Percentiles rank a stretch among this genome's conserved stretches.
Evolutionary conservation across 2,329 filamentous ascomycete species (phyloP).

Genomic region (Leptodontidium sp.): DNA sequence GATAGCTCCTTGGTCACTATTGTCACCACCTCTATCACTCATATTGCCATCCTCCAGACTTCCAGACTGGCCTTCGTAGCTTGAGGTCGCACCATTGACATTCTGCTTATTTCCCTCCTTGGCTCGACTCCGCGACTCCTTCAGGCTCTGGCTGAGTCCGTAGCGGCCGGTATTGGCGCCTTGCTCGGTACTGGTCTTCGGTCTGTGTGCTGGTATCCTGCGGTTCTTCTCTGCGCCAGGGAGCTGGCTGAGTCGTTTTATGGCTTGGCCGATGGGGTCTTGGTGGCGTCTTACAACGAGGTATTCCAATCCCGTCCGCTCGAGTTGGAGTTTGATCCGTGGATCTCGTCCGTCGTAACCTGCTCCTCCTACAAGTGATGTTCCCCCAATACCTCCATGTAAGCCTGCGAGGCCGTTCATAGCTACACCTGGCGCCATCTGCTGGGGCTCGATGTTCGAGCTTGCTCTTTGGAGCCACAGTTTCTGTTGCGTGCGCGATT

Average conservation of each 20-base stretch:
- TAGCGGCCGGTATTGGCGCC: constrained; percentile 42
- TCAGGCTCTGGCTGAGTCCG: constrained; percentile 53
- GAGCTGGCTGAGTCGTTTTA: constrained; percentile 61
- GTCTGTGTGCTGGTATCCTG: constrained; percentile 54
- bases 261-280: constrained; percentile 72
- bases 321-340: constrained; percentile 69
- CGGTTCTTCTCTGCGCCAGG: constrained; percentile 60
- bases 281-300: constrained; percentile 77
- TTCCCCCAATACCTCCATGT: constrained; percentile 35
- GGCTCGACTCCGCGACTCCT: constrained; percentile 39
- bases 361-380: constrained; percentile 53
- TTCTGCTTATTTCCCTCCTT: constrained; percentile 20
- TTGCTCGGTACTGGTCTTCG: constrained; percentile 44
- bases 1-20: constrained; percentile 57
- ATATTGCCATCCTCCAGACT: constrained; percentile 31
- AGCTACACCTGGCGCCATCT: constrained; percentile 52
- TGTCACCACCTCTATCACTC: constrained; percentile 54
- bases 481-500: constrained; percentile 78
- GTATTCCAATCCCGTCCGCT: constrained; percentile 76
- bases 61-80: constrained; percentile 35
- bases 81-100: constrained; percentile 27
- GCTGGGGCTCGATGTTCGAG: constrained; percentile 72
- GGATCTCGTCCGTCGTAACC: constrained; percentile 70
- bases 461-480: constrained; percentile 77
- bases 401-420: constrained; percentile 45